Evolutionary conservation across 2,329 filamentous ascomycete species (phyloP), one percentile per base, ranked within the genome.

Genomic region (Exophiala oligosperma): DNA sequence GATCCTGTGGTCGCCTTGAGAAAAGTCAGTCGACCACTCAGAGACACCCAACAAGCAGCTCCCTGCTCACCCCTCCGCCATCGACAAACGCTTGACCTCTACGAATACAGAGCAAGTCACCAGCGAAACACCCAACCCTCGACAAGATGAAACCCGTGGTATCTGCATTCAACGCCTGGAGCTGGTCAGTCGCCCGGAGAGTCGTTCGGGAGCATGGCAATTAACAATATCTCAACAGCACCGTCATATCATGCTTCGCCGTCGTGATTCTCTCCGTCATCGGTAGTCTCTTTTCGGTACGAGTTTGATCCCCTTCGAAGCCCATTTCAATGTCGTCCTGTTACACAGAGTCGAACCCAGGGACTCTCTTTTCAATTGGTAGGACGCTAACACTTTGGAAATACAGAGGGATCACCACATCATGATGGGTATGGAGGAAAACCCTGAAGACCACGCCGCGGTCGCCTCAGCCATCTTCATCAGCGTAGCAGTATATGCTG

Each of bases 141-240:
- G 24, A 23, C 79, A 84, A 70, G 72, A 97, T 97, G 92, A 97
- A 97, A 87, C 92, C 93, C 67, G 81, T 97, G 72, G 90, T 97
- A 68, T 89, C 91, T 72, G 88, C 91, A 66, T 84, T 92, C 79
- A 92, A 96, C 79, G 93, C 92, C 71, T 97, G 92, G 92, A 91
- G 87, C 80, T 96, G 92, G 92, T 97, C 81, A 72, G 85, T 74
- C 49, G 35, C 46, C 49, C 4, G 44, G 44, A 53, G 40, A 38
- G 7, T n/a, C 23, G 6, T 41, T 48, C 17, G 9, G 35, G 11
- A 53, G 17, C 21, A 61, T 66, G 51, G 28, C 56, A 60, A 49
- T 54, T 59, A 14, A 24, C 24, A 21, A 24, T 26, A 21, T 38
- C 66, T 9, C 32, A 8, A 64, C 66, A 97, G 93, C 82, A 89